These are phyloP conservation scores for Protostelium mycophagum DNA, from an alignment of 78 protist species.

Conservation along the genomic window DNA sequence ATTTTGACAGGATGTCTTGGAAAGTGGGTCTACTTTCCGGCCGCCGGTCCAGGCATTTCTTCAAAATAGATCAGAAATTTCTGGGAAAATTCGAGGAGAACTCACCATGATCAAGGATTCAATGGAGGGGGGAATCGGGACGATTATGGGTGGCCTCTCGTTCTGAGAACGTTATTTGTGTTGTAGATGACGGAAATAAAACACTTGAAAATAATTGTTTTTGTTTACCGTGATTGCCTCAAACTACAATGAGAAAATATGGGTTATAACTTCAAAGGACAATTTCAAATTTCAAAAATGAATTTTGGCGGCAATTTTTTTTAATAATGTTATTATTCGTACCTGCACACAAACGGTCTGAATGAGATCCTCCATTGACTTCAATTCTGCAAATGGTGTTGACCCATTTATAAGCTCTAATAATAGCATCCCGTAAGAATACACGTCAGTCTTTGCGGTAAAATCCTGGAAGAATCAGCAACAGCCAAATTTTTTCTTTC, in stretches of 20 bases:
- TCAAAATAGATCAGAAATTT: too few species aligned
- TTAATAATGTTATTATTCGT: too few species aligned
- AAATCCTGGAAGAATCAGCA: too few species aligned
- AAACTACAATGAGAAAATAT: too few species aligned
- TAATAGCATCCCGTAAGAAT: background rate
- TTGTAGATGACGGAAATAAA: background rate
- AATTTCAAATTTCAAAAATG: too few species aligned
- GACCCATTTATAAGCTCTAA: background rate
- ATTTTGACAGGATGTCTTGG: background rate
- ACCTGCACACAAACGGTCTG: background rate
- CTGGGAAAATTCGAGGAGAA: too few species aligned
- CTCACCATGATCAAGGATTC: background rate
- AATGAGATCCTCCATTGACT: background rate
- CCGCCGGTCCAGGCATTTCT: background rate
- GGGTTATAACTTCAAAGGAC: too few species aligned
- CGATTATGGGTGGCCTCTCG: background rate
- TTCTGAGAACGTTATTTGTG: background rate
- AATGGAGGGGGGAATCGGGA: background rate
- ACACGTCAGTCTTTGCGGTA: background rate
- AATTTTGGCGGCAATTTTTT: too few species aligned
- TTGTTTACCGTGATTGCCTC: too few species aligned
- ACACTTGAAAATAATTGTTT: too few species aligned
- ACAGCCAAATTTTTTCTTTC: too few species aligned
- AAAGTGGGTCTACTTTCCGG: background rate
- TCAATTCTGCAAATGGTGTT: background rate